Base-by-base conservation (phyloP, 805 yeast species). In the Nakazawaea siamensis region DNA sequence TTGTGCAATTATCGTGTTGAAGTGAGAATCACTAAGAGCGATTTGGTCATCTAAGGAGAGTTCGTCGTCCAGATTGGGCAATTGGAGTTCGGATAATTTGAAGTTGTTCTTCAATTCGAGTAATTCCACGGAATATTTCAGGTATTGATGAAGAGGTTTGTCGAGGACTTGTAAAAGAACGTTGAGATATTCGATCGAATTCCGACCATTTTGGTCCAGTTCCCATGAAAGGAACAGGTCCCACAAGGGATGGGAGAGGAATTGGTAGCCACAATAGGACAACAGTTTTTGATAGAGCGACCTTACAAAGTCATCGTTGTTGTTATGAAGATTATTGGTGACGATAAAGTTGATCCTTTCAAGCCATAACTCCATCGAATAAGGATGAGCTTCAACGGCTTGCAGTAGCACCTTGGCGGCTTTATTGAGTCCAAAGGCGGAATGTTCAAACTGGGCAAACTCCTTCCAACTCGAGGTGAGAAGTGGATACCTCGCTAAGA, bases 71-170 rank as follows among this genome's bases (percentile, higher is more conserved):
- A 12, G 11, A 10, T 8, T 8, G 15, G 27, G 27, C 13, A 24
- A 12, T 21, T 8, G 11, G 24, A 21, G 38, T 32, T 57, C 61
- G 6, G 46, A 43, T 3, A 60, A 43, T 37, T 60, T 34, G 49
- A 58, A 58, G 20, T 54, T 49, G 33, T 62, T 58, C 41, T 51
- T 49, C 41, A 62, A 42, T 43, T 62, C 61, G 40, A 60, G 47
- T 49, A 74, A 55, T 48, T 64, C 50, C 60, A 62, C 76, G 48
- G 73, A 82, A 52, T 80, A 90, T 43, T 71, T 75, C 0, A 96
- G 80, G 52, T 86, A 88, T 48, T 87, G 94, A 55, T 90, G 90
- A 29, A 90, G 56, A 0, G 97, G 97, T 2, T 83, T 61, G 27
- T 51, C 50, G 26, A 75, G 54, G 30, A 77, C 55, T 39, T 60